Conservation (phyloP, 139 green algal species). For the Coelastrella sp. region DNA sequence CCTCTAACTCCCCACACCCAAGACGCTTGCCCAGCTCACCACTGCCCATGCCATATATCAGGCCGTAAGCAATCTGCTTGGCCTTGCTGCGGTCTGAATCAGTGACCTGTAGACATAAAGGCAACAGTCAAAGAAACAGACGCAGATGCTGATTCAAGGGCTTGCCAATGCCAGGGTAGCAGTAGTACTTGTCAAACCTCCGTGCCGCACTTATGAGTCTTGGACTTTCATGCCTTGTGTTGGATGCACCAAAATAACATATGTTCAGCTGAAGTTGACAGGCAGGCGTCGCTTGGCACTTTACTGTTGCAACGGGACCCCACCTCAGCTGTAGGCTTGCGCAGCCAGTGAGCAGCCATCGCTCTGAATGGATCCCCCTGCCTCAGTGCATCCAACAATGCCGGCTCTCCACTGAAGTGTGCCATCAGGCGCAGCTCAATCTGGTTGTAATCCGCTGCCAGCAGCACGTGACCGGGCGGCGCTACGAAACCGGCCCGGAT, state of each 20-base stretch:
- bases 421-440: conserved; percentile 93
- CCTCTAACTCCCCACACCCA: conserved; percentile 50
- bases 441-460: conserved; percentile 88
- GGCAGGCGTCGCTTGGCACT: no score
- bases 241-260: no score
- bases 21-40: conserved; percentile 62
- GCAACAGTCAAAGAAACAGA: no score
- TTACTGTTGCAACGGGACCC: no score
- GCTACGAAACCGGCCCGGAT: conserved; percentile 66
- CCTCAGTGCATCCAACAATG: conserved; percentile 70
- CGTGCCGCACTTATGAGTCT: no score
- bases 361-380: conserved; percentile 74
- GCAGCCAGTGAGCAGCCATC: conserved; percentile 78
- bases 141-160: no score
- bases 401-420: conserved; percentile 81
- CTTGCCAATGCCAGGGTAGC: no score
- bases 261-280: no score
- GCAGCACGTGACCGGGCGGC: conserved; percentile 50
- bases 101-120: background rate
- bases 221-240: background rate
- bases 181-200: no score
- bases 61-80: conserved; percentile 82
- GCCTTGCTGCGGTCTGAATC: conserved; percentile 42
- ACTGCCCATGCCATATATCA: conserved; percentile 85
- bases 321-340: conserved; percentile 56